Evolutionary conservation across 2,329 filamentous ascomycete genomes (phyloP).

Genomic region (Botrytis hyacinthi): DNA sequence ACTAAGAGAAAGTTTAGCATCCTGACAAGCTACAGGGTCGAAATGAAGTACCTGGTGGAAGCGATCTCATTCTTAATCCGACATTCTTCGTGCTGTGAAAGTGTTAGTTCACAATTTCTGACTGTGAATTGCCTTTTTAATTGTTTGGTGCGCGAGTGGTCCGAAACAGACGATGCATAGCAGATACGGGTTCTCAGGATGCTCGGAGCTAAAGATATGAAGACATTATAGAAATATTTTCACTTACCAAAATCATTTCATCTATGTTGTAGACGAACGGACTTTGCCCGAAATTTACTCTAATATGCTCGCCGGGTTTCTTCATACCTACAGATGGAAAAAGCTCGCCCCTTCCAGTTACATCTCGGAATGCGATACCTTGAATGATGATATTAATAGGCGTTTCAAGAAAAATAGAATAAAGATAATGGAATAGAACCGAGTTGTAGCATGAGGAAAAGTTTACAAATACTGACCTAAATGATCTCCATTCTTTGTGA

Average conservation of each 20-base stretch:
- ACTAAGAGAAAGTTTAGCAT: constrained; percentile 22
- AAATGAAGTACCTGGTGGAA: constrained; percentile 42
- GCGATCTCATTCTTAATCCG: constrained; percentile 50
- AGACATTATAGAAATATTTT: background rate
- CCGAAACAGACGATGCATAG: background rate
- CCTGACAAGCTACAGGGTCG: background rate
- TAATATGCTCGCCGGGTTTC: constrained; percentile 59
- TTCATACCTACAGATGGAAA: constrained; percentile 67
- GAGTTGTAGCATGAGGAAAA: background rate
- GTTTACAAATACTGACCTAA: constrained; percentile 46
- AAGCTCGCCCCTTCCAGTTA: constrained; percentile 54
- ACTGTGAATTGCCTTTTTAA: background rate
- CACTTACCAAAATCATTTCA: constrained; percentile 70
- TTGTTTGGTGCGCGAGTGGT: background rate
- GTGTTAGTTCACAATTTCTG: background rate
- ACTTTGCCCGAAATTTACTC: constrained; percentile 66
- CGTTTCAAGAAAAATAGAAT: background rate
- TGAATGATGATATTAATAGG: background rate
- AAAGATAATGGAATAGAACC: background rate
- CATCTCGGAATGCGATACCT: constrained; percentile 70
- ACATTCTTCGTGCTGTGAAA: constrained; percentile 33
- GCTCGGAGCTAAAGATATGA: background rate
- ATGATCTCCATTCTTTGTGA: constrained; percentile 62
- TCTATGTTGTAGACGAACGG: constrained; percentile 93
- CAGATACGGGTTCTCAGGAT: background rate